Percentiles rank a stretch among this genome's conserved stretches.
Conservation (phyloP, 176 grass and related monocot species). For the Guadua angustifolia region DNA sequence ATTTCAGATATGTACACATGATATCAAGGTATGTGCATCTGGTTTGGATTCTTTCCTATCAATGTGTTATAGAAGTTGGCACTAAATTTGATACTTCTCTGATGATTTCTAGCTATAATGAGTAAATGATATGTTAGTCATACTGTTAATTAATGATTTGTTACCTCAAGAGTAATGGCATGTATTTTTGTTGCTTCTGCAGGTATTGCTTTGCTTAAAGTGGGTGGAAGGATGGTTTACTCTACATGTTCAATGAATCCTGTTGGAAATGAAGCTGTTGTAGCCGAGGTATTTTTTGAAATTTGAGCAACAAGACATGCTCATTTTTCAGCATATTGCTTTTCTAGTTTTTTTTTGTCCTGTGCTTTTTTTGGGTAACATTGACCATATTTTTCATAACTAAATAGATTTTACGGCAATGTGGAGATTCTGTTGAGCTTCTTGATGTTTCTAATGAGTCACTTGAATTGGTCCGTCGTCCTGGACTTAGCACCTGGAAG, state of each 20-base stretch:
- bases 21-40: background rate
- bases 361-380: conserved; percentile 15
- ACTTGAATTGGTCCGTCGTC: conserved; percentile 70
- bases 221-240: conserved; percentile 91
- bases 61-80: conserved; percentile 11
- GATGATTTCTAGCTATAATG: background rate
- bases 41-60: conserved; percentile 13
- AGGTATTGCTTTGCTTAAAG: conserved; percentile 91
- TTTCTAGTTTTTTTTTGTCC: conserved; percentile 16
- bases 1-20: background rate
- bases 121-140: conserved; percentile 8
- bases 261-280: conserved; percentile 97
- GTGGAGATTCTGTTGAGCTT: conserved; percentile 80
- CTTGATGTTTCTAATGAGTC: conserved; percentile 88
- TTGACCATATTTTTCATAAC: conserved; percentile 35
- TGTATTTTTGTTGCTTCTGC: conserved; percentile 40
- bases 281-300: conserved; percentile 74
- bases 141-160: conserved; percentile 29
- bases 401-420: conserved; percentile 79
- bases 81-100: conserved; percentile 17
- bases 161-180: background rate
- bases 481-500: conserved; percentile 92
- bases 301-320: too few relatives aligned
- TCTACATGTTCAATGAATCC: conserved; percentile 99
- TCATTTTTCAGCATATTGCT: conserved; percentile 27